phyloP scores from a whole-genome alignment of 768 basidiomycete genomes.

The Hydnomerulius pinastri region DNA sequence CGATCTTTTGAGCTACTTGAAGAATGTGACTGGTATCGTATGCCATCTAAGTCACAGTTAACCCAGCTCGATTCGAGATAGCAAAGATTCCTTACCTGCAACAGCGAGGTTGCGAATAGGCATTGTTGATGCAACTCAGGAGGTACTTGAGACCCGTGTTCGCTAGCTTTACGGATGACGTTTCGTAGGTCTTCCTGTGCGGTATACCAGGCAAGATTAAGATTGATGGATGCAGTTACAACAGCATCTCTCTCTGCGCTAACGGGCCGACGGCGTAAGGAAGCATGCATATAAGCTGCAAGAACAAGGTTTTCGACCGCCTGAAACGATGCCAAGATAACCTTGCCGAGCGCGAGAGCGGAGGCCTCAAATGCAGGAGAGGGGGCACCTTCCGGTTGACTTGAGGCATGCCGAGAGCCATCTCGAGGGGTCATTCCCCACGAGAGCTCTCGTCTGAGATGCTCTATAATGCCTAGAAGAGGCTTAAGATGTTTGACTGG shows the following conservation, averaged over 20 bases:
- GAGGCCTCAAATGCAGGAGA: constrained; percentile 25
- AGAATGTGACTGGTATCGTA: constrained; percentile 41
- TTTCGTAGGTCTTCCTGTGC: constrained; percentile 33
- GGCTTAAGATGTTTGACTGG: constrained; percentile 45
- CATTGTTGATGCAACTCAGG: constrained; percentile 37
- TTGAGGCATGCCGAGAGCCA: not conserved
- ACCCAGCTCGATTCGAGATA: not conserved
- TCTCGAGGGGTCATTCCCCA: constrained; percentile 37
- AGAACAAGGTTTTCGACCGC: constrained; percentile 36
- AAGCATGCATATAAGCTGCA: constrained; percentile 26
- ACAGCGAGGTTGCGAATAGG: constrained; percentile 43
- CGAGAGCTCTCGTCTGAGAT: constrained; percentile 46
- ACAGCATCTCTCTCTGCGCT: constrained; percentile 15
- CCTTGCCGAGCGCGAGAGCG: constrained; percentile 36
- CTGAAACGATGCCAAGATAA: constrained; percentile 37
- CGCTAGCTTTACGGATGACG: constrained; percentile 10
- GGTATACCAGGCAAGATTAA: constrained; percentile 24
- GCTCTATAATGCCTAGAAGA: constrained; percentile 45
- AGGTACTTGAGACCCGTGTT: constrained; percentile 16
- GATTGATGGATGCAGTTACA: constrained; percentile 16
- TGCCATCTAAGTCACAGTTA: constrained; percentile 41
- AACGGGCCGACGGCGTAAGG: constrained; percentile 1
- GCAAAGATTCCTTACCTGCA: constrained; percentile 38
- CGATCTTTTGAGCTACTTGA: constrained; percentile 32
- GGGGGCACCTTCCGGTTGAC: constrained; percentile 2